Evolutionary conservation across 768 basidiomycete species (phyloP), one percentile per base, ranked within the genome.

Genomic region (Leccinum barrowsii): DNA sequence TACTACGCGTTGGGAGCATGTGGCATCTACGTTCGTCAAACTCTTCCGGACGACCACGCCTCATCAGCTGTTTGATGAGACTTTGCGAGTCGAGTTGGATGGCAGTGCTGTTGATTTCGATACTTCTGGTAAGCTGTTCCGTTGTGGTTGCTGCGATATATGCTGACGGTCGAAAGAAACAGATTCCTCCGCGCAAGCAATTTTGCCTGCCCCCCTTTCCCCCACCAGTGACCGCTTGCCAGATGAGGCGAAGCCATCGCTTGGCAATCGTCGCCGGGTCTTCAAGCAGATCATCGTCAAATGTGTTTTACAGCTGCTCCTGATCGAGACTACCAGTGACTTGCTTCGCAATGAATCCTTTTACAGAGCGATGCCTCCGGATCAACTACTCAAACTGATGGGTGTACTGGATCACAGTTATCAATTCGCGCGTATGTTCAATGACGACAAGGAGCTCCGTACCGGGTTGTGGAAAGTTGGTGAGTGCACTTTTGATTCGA

Each of bases 231-330:
- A 89, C 58, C 76, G 79, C 47, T 70, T 76, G 11, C 79, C 75
- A 57, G 63, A 74, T 7, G 82, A 81, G 62, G 67, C 75, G 10
- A 80, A 81, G 60, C 75, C 82, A n/a, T 83, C 86, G 6, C 74
- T 85, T 47, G 78, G 76, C 53, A 89, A 90, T 63, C 87, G 94
- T 55, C 85, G 92, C 48, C 83, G 87, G 46, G 84, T 92, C 56
- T 99, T 99, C 85, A 91, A 94, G 70, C 97, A 98, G 73, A 98
- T 99, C 75, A 98, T 99, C 60, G 94, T 98, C 63, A 98, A 98
- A 89, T 99, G 97, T 72, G 97, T 99, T 21, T 82, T 99, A 30
- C 97, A 99, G 67, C 76, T 99, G 21, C 80, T 98, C 55, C 82
- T 99, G 37, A 98, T 99, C 62, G 97, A 99, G 76, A 98, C 92